These are phyloP conservation scores for Sporodiniella umbellata DNA, from an alignment of 371 early-diverging fungal genomes.

Conservation along the genomic window DNA sequence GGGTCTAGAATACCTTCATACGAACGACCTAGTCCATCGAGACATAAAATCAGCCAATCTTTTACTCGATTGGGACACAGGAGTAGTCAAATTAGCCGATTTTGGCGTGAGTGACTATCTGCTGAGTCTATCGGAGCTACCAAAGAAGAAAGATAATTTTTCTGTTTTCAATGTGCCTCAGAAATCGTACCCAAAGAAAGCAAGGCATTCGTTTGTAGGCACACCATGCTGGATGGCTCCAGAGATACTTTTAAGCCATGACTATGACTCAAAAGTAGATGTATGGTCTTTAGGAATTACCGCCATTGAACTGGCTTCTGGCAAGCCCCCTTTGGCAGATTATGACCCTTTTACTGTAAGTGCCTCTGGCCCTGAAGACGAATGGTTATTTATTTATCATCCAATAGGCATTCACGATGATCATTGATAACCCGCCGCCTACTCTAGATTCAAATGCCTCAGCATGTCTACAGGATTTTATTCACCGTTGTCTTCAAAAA, in stretches of 20 bases:
- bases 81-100: conserved; percentile 42
- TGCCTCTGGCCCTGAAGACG: background rate
- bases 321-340: conserved; percentile 90
- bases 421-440: conserved; percentile 36
- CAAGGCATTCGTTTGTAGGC: conserved; percentile 59
- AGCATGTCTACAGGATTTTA: conserved; percentile 24
- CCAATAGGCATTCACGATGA: conserved; percentile 32
- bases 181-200: conserved; percentile 20
- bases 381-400: background rate
- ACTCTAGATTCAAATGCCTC: conserved; percentile 18
- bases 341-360: conserved; percentile 78
- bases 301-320: conserved; percentile 90
- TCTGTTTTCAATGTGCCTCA: conserved; percentile 16
- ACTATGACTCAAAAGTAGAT: conserved; percentile 78
- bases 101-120: conserved; percentile 45
- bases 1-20: conserved; percentile 91
- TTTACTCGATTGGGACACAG: conserved; percentile 72
- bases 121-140: conserved; percentile 7
- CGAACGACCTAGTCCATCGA: conserved; percentile 89
- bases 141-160: conserved; percentile 2
- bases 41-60: conserved; percentile 96
- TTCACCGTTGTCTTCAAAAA: conserved; percentile 51
- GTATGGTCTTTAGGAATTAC: conserved; percentile 95
- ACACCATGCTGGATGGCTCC: conserved; percentile 93
- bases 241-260: conserved; percentile 78